Base-by-base conservation (phyloP, 768 basidiomycete species). In the Pseudohyphozyma bogoriensis region DNA sequence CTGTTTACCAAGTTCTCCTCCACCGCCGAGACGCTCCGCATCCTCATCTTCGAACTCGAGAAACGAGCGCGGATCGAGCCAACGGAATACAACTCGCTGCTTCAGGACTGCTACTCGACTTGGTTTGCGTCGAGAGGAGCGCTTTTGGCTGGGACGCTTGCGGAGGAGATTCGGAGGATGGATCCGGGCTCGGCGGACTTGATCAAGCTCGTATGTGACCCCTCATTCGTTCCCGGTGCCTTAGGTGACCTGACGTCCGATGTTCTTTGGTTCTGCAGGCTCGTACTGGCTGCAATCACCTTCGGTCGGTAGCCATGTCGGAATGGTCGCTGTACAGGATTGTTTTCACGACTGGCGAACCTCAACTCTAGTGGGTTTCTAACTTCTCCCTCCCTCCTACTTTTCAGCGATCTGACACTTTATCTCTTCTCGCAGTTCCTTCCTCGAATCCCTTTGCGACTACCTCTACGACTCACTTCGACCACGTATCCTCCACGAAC, bases 401-500 rank as follows among this genome's bases (percentile, higher is more conserved):
- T 15, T 13, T 18, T 47, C 46, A 18, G 37, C 52, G 15, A 32
- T n/a, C 31, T 36, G 26, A 12, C 18, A 10, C 49, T 26, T 3
- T 33, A 16, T 29, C 16, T 31, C 13, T 2, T 1, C 2, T 13
- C 29, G 4, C 71, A 96, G 91, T 70, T 79, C 82, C 61, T 96
- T 89, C 74, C 79, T 99, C 28, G 91, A 95, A 76, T 84, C 80
- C 4, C 79, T 97, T 0, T 96, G 91, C 67, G 93, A 96, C 74
- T 81, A 89, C 68, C 82, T 99, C 36, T 95, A 92, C 71, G 95
- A 97, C 72, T 89, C 92, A 65, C 81, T 99, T 1, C 86, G 93
- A 1, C 95, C 93, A 8, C 84, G 92, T 7, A 96, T 99, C 63
- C 79, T 96, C 3, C 92, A 96, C 68, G 93, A 96, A 70, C 84